Evolutionary conservation across 805 yeast genomes (phyloP).

Genomic region (Scheffersomyces spartinae): DNA sequence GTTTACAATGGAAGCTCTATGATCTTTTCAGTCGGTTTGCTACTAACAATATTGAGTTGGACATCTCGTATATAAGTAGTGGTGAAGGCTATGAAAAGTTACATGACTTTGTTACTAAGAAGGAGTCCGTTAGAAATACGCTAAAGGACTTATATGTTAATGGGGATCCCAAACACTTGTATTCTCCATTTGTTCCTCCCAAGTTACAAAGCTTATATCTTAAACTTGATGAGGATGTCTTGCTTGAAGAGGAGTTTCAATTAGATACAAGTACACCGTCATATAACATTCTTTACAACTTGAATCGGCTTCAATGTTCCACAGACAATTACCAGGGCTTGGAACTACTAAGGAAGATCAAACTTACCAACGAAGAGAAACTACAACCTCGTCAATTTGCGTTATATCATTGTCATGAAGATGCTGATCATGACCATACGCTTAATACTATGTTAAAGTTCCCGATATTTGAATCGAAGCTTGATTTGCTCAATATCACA

Average conservation of each 20-base stretch:
- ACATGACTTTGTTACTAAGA: constrained; percentile 10
- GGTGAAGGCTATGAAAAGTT: too few species aligned
- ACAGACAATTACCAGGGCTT: constrained; percentile 22
- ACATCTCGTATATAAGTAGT: constrained; percentile 20
- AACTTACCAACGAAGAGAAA: constrained; percentile 12
- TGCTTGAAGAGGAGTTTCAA: constrained; percentile 9
- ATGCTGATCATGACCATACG: constrained; percentile 5
- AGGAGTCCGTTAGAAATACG: constrained; percentile 13
- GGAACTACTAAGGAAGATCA: constrained; percentile 12
- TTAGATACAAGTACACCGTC: constrained; percentile 12
- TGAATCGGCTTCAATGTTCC: constrained; percentile 18
- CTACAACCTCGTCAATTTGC: constrained; percentile 17
- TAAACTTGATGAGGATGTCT: constrained; percentile 19
- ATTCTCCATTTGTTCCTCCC: constrained; percentile 14
- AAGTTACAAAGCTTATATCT: constrained; percentile 19
- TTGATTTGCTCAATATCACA: constrained; percentile 12
- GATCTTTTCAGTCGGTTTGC: neutral
- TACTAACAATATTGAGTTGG: constrained; percentile 7
- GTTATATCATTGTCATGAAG: constrained; percentile 20
- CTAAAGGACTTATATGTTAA: constrained; percentile 21
- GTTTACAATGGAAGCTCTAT: neutral
- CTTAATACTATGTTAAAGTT: constrained; percentile 13
- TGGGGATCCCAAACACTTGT: constrained; percentile 10
- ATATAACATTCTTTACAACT: constrained; percentile 11
- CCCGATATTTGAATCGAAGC: constrained; percentile 10